phyloP scores from a whole-genome alignment of 2,329 filamentous ascomycete genomes.

The Exophiala oligosperma region DNA sequence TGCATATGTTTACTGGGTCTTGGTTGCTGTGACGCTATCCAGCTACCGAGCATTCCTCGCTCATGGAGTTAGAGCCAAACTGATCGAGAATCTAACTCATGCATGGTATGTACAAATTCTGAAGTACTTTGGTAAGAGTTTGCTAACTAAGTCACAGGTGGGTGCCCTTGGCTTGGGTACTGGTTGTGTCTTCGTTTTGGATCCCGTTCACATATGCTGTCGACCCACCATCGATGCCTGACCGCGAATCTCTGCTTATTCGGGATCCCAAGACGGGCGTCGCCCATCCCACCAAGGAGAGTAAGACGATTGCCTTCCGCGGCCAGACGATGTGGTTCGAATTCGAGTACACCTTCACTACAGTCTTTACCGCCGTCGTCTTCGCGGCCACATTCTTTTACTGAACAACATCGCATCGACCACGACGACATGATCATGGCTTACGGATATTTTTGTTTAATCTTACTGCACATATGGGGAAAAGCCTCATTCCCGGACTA shows the following conservation, averaged over 20 bases:
- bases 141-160: not conserved
- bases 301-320: conserved; percentile 58
- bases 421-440: conserved; percentile 1
- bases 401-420: not conserved
- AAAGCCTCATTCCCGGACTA: no score
- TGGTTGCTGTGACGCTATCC: conserved; percentile 52
- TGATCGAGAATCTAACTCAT: conserved; percentile 58
- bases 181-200: conserved; percentile 57
- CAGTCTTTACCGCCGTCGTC: conserved; percentile 50
- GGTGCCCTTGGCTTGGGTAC: conserved; percentile 52
- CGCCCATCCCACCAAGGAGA: conserved; percentile 45
- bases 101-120: conserved; percentile 46
- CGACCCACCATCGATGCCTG: conserved; percentile 58
- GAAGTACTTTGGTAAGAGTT: conserved; percentile 49
- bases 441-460: conserved; percentile 1
- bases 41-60: conserved; percentile 53
- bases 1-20: conserved; percentile 54
- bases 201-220: conserved; percentile 62
- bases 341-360: conserved; percentile 54
- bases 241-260: conserved; percentile 57
- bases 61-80: conserved; percentile 40
- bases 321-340: conserved; percentile 59
- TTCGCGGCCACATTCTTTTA: conserved; percentile 47
- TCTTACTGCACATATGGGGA: not conserved
- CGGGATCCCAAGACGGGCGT: conserved; percentile 55